Evolutionary conservation across 495 filamentous ascomycete species (phyloP).

Genomic region (Tetracladium setigerum): DNA sequence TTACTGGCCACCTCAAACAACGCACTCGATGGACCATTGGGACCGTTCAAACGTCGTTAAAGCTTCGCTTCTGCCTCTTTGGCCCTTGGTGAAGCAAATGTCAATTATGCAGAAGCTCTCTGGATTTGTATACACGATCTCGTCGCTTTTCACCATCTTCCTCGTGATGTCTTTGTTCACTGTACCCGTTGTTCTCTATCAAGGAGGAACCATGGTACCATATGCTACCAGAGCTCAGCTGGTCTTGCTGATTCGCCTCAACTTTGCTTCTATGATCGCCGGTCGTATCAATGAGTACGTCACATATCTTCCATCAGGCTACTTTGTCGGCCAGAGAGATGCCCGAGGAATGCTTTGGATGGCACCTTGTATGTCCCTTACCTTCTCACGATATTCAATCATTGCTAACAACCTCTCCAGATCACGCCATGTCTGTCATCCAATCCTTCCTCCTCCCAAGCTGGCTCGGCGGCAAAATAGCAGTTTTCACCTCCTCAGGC

Average conservation of each 20-base stretch:
- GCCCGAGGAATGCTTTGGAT: too few species aligned
- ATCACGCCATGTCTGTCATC: background rate
- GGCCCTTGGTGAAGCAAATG: conserved; percentile 16
- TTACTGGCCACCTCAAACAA: conserved; percentile 42
- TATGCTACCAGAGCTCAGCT: conserved; percentile 33
- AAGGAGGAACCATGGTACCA: conserved; percentile 36
- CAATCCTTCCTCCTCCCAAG: background rate
- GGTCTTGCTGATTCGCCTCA: conserved; percentile 37
- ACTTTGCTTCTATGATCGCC: conserved; percentile 32
- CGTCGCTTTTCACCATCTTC: conserved; percentile 34
- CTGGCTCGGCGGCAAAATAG: background rate
- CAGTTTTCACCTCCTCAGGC: background rate
- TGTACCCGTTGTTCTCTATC: conserved; percentile 38
- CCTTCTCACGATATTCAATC: background rate
- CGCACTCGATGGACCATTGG: conserved; percentile 35
- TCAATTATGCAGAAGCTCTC: conserved; percentile 10
- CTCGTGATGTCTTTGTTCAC: conserved; percentile 34
- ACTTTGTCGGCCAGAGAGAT: conserved; percentile 31
- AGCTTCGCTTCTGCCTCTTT: conserved; percentile 17
- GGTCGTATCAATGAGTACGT: conserved; percentile 38
- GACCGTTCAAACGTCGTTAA: conserved; percentile 17
- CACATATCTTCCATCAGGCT: conserved; percentile 36
- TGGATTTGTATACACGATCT: conserved; percentile 28
- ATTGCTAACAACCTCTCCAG: background rate
- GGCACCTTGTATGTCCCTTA: background rate